Evolutionary conservation across 179 eudicot genomes (phyloP).

Genomic region (Spinacia oleracea): DNA sequence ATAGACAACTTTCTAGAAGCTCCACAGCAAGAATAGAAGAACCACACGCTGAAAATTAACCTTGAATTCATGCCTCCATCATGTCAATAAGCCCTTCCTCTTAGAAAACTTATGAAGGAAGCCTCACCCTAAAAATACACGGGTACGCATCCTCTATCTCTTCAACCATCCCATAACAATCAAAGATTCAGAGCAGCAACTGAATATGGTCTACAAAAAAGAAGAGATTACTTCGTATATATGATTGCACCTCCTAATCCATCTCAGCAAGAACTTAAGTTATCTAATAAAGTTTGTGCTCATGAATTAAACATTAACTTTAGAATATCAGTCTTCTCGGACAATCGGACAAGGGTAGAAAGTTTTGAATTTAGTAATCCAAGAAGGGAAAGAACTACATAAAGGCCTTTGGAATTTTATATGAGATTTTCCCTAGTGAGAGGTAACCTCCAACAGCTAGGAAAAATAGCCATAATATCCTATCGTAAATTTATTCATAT

Average conservation of each 20-base stretch:
- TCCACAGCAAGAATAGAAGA: background rate
- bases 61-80: background rate
- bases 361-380: no score
- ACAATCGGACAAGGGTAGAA: background rate
- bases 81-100: background rate
- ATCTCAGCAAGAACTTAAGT: background rate
- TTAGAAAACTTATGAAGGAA: background rate
- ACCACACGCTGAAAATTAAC: background rate
- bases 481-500: no score
- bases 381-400: no score
- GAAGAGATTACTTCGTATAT: background rate
- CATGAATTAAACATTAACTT: background rate
- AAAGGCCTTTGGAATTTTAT: no score
- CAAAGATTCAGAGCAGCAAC: background rate
- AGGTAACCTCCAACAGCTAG: no score
- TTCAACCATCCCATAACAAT: background rate
- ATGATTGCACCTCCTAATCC: background rate
- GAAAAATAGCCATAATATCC: no score
- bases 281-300: no score
- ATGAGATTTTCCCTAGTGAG: no score
- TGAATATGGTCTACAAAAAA: background rate
- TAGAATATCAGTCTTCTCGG: background rate
- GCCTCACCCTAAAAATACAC: background rate
- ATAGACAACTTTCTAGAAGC: background rate
- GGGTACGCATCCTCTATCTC: background rate